phyloP scores from a whole-genome alignment of 2,329 filamentous ascomycete species.

The Alternaria alternata region DNA sequence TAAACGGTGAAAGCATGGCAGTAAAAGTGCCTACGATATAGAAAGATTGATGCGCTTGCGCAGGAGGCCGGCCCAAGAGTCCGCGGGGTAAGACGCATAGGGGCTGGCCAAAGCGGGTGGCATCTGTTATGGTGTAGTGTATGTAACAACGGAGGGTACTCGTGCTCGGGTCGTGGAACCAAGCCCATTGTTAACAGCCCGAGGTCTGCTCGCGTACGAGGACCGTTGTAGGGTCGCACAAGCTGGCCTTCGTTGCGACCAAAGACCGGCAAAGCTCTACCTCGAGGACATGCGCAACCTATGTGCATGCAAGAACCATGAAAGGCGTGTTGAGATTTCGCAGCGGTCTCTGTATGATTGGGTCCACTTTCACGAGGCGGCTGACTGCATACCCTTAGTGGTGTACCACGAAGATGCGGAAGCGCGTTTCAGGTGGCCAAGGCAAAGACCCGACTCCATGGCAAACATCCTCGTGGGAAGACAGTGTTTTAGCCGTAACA shows the following conservation, averaged over 20 bases:
- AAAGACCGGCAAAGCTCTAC: background rate
- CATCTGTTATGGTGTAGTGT: constrained; percentile 41
- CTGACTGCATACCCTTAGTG: constrained; percentile 11
- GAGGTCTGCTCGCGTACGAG: constrained; percentile 24
- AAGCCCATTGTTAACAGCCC: constrained; percentile 24
- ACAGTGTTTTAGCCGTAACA: constrained; percentile 1
- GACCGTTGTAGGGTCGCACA: constrained; percentile 33
- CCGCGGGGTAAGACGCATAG: constrained; percentile 1
- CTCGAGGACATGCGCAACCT: background rate
- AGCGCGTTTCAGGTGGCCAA: constrained; percentile 41
- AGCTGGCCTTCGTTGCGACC: constrained; percentile 15
- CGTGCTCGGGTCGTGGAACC: constrained; percentile 38
- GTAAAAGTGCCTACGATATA: background rate
- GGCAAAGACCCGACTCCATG: constrained; percentile 39
- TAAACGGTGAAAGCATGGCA: background rate
- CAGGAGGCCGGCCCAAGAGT: constrained; percentile 4
- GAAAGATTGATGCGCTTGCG: background rate
- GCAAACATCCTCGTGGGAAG: constrained; percentile 31
- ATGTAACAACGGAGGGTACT: constrained; percentile 46
- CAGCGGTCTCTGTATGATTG: background rate
- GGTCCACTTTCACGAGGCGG: constrained; percentile 3
- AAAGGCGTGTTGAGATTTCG: no score
- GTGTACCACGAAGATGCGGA: constrained; percentile 17
- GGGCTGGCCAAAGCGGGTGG: constrained; percentile 32
- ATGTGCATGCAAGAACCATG: background rate